A percentile compares a stretch with the other conserved stretches of the same genome.
Evolutionary conservation across 345 rosid genomes (phyloP).

Genomic region (Arabis alpina): DNA sequence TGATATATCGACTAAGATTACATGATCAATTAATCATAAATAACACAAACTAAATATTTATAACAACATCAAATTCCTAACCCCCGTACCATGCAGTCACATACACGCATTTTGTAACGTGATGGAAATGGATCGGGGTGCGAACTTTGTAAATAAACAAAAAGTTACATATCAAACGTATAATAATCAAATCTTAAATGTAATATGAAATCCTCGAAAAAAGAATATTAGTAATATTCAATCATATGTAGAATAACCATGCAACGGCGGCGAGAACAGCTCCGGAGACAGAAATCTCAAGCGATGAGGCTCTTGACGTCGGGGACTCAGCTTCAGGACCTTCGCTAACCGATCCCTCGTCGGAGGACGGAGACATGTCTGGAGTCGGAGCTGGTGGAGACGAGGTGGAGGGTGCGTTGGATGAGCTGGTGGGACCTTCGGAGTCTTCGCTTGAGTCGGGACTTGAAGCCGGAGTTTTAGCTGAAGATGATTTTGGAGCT

Average conservation of each 20-base stretch:
- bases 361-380: constrained; percentile 34
- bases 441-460: constrained; percentile 39
- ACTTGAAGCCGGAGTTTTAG: constrained; percentile 35
- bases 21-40: constrained; percentile 17
- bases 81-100: constrained; percentile 25
- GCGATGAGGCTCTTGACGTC: constrained; percentile 21
- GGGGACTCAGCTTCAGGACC: constrained; percentile 33
- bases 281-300: constrained; percentile 22
- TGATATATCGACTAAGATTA: constrained; percentile 28
- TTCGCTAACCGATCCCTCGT: constrained; percentile 25
- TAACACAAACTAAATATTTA: constrained; percentile 29
- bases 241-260: constrained; percentile 40
- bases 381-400: constrained; percentile 45
- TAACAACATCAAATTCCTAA: constrained; percentile 33
- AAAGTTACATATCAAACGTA: constrained; percentile 11
- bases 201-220: not conserved
- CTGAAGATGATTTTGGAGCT: constrained; percentile 22
- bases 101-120: constrained; percentile 16
- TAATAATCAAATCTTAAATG: constrained; percentile 11
- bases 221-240: not conserved
- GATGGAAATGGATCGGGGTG: constrained; percentile 6
- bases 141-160: not conserved
- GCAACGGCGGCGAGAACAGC: constrained; percentile 30
- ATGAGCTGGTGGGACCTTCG: constrained; percentile 36
- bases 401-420: constrained; percentile 36